Base-by-base conservation (phyloP, 2,329 filamentous ascomycete genomes). In the Dothidotthia symphoricarpi region DNA sequence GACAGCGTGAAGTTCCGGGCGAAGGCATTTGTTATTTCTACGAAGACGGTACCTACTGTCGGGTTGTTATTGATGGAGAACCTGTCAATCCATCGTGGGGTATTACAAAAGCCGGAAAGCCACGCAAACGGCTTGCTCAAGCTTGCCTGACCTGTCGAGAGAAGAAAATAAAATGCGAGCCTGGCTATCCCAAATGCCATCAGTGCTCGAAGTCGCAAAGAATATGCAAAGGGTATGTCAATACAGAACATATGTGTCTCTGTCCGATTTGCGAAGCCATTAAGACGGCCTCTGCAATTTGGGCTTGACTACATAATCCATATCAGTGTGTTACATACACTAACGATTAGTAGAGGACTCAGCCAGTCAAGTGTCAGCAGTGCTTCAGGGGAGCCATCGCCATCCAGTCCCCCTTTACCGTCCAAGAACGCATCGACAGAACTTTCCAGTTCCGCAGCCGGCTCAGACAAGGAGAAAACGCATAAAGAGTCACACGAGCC, bases 91-190 rank as follows among this genome's bases (percentile, higher is more conserved):
- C 89, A 1, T 86, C 88, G 51, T 95, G 90, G 90, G 89, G 90
- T 12, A 82, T 95, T 8, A 95, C 90, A 24, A 95, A 95, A 69
- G 89, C 90, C 2, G 90, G 90, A 11, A 95, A 95, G 70, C 89
- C 90, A 31, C 81, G 90, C 51, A 96, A 96, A 71, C 78, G 90
- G 39, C 75, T 95, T 39, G 89, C 90, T 16, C 89, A 95, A 63
- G 88, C 88, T n/a, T 96, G 90, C 61, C 77, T 95, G 41, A 93
- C 88, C 10, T 96, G 90, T 64, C 81, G 90, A 34, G 89, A 95
- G 70, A 96, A 95, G 80, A 96, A 95, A 75, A 95, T 96, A 71
- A 95, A 95, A 67, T 96, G 90, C 60, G 88, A 95, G 50, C 90
- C 89, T 1, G 88, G 90, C 54, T 85, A 81, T 49, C 86, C 86